Percentiles rank a stretch among this genome's conserved stretches.
Evolutionary conservation across 805 yeast genomes (phyloP).

Genomic region (Starmerella tilneyi): DNA sequence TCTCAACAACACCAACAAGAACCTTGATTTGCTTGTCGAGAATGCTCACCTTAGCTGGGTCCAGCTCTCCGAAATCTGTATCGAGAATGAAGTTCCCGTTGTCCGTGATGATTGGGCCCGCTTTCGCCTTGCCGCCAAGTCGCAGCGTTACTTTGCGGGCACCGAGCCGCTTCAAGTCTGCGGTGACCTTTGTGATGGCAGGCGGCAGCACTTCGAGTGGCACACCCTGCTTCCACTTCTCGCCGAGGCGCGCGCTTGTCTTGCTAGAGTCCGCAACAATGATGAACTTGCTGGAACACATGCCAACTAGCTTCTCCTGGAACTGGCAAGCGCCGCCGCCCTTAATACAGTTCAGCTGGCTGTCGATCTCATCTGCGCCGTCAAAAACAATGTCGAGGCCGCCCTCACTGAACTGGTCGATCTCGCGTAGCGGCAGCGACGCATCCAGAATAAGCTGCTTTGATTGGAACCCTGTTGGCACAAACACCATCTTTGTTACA

Average conservation of each 20-base stretch:
- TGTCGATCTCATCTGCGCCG: constrained; percentile 96
- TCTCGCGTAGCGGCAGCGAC: constrained; percentile 64
- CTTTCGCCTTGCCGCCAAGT: constrained; percentile 83
- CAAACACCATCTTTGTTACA: constrained; percentile 55
- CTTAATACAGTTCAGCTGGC: constrained; percentile 70
- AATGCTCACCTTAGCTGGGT: constrained; percentile 34
- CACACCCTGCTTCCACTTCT: constrained; percentile 77
- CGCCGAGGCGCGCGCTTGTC: constrained; percentile 63
- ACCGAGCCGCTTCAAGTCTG: constrained; percentile 53
- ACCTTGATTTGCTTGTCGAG: constrained; percentile 60
- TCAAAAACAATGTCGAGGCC: constrained; percentile 87
- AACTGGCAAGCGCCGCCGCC: constrained; percentile 98
- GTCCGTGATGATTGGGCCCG: constrained; percentile 95
- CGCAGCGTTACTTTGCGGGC: constrained; percentile 57
- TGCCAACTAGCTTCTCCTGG: constrained; percentile 91
- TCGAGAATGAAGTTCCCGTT: constrained; percentile 89
- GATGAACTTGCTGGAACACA: constrained; percentile 62
- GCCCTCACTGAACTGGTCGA: constrained; percentile 61
- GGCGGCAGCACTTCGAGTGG: constrained; percentile 93
- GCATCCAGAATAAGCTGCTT: constrained; percentile 73
- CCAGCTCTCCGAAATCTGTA: constrained; percentile 78
- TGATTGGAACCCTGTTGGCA: constrained; percentile 96
- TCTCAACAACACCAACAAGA: constrained; percentile 90
- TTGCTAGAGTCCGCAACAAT: constrained; percentile 91
- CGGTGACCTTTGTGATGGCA: constrained; percentile 65